These are phyloP conservation scores for Solanum dulcamara DNA, from an alignment of 257 asterid genomes.

Conservation along the genomic window DNA sequence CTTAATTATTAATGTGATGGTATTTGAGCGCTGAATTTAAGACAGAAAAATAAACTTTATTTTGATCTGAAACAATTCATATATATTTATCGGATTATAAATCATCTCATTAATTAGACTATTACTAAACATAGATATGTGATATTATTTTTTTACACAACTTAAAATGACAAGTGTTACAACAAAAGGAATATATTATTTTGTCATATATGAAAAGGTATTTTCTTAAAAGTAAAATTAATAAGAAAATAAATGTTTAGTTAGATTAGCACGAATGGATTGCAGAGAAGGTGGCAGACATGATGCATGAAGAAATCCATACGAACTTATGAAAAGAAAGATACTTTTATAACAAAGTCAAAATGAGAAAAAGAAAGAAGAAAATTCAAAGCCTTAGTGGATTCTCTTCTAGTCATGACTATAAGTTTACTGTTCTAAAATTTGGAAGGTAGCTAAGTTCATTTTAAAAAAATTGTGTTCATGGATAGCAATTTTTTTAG, in stretches of 20 bases:
- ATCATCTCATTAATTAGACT: no score
- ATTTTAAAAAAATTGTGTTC: background rate
- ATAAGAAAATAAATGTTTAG: background rate
- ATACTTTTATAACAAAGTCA: background rate
- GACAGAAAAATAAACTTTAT: no score
- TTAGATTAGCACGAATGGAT: background rate
- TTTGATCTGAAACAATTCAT: no score
- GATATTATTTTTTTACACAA: background rate
- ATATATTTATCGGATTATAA: no score
- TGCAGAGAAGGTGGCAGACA: background rate
- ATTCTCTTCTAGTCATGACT: background rate
- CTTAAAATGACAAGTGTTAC: background rate
- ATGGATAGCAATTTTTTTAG: background rate
- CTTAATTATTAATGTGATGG: no score
- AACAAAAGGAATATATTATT: background rate
- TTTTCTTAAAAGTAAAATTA: background rate
- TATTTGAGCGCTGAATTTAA: no score
- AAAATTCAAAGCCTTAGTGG: background rate
- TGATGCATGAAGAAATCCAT: background rate
- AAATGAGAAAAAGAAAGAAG: background rate
- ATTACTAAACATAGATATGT: no score
- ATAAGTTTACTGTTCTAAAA: background rate
- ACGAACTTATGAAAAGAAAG: background rate
- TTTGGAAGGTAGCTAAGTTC: background rate
- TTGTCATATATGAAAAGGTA: background rate